phyloP scores from a whole-genome alignment of 345 rosid genomes.

The Arabis alpina region DNA sequence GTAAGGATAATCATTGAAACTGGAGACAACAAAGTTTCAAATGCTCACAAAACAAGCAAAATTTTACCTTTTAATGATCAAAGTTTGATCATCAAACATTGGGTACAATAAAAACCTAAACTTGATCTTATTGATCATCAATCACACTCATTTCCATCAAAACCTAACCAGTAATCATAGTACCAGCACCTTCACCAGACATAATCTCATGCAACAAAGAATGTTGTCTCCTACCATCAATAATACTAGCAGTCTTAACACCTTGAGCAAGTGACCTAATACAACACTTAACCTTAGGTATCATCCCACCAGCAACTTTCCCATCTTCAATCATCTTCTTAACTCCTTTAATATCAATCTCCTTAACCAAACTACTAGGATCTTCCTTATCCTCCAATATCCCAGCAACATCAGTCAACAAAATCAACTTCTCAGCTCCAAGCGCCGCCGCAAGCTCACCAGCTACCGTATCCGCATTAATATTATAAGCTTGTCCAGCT shows the following conservation, averaged over 20 bases:
- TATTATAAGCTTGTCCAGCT: conserved; percentile 76
- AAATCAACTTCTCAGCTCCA: conserved; percentile 87
- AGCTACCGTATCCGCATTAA: conserved; percentile 93
- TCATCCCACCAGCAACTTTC: conserved; percentile 90
- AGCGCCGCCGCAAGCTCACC: conserved; percentile 94
- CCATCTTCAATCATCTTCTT: conserved; percentile 77
- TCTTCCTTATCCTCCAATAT: conserved; percentile 67
- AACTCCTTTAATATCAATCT: conserved; percentile 83
- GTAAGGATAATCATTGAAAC: not conserved
- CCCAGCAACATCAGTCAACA: conserved; percentile 89
- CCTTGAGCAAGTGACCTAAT: conserved; percentile 87
- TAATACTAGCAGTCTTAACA: conserved; percentile 86
- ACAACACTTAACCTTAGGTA: conserved; percentile 90
- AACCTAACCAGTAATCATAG: conserved; percentile 79
- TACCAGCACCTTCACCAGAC: conserved; percentile 95
- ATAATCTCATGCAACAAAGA: conserved; percentile 85
- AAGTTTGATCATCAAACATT: too few species aligned
- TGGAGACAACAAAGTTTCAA: not conserved
- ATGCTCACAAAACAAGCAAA: not conserved
- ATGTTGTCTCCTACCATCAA: conserved; percentile 84
- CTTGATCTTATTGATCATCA: not conserved
- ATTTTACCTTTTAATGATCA: not conserved
- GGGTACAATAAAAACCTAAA: not conserved
- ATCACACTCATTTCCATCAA: not conserved
- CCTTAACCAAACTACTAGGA: conserved; percentile 75